Percentiles rank a stretch among this genome's conserved stretches.
Conservation (phyloP, 345 rosid species). For the Brassica juncea region DNA sequence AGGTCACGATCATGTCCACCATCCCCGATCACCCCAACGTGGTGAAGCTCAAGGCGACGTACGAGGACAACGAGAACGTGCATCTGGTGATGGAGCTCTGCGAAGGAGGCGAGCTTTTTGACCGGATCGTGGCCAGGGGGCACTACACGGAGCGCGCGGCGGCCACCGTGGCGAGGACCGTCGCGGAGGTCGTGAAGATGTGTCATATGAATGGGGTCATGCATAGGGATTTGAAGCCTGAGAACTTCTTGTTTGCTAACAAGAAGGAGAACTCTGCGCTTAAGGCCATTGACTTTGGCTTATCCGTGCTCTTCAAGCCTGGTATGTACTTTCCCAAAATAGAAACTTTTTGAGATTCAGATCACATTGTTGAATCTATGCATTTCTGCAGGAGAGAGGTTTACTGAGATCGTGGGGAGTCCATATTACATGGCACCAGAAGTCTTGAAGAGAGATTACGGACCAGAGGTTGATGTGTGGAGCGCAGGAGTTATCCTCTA, state of each 20-base stretch:
- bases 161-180: constrained; percentile 72
- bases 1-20: constrained; percentile 89
- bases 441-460: constrained; percentile 82
- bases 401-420: constrained; percentile 92
- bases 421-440: constrained; percentile 98
- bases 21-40: constrained; percentile 80
- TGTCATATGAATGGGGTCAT: constrained; percentile 94
- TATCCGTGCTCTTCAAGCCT: constrained; percentile 89
- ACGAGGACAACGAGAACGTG: constrained; percentile 89
- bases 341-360: constrained; percentile 5
- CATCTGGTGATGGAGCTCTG: constrained; percentile 96
- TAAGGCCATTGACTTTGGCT: constrained; percentile 90
- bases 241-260: constrained; percentile 85
- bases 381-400: constrained; percentile 60
- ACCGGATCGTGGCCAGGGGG: constrained; percentile 93
- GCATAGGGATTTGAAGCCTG: constrained; percentile 97
- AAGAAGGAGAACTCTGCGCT: constrained; percentile 91
- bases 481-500: constrained; percentile 94
- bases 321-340: constrained; percentile 44
- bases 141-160: constrained; percentile 96
- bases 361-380: not conserved
- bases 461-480: constrained; percentile 95
- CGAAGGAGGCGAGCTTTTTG: constrained; percentile 94
- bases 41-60: constrained; percentile 85
- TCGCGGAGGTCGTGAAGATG: constrained; percentile 89